Base-by-base conservation (phyloP, 2,329 filamentous ascomycete genomes). In the Verticillium zaregamsianum region DNA sequence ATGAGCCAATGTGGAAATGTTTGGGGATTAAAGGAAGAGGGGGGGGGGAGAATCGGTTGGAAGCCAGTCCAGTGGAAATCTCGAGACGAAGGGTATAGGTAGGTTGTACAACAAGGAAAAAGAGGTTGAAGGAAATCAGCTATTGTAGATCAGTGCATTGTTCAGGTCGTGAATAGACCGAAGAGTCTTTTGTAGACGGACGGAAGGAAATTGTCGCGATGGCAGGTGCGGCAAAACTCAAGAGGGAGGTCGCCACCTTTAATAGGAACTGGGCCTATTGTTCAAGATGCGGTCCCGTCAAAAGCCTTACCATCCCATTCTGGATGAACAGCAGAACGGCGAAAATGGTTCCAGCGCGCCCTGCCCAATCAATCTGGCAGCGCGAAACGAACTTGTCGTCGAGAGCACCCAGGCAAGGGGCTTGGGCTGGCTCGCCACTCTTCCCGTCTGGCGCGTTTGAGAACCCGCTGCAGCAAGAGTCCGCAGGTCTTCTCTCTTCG, bases 11-110 rank as follows among this genome's bases (percentile, higher is more conserved):
- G 33, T 35, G 8, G 45, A 20, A 25, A 52, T 11, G 45, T 23
- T 23, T 52, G 8, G 45, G 20, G 14, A 49, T 28, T 25, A 49
- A 58, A 20, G 52, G 57, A 33, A 28, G 17, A 17, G 45, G 8
- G 55, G 45, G 8, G 55, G 28, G 6, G 33, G 37, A 58, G 20
- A 23, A 40, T 31, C 32, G 37, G 14, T 23, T 58, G 56, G 56
- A 49, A 58, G 39, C 57, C 57, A 58, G 57, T 58, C 57, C 57
- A 58, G 25, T 40, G n/a, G 39, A 32, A 49, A 17, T 28, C 45
- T 40, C 25, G 39, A 49, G 25, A 45, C 12, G 35, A 31, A 40
- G 15, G 56, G 14, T 58, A 58, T 58, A 23, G 56, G 14, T 2
- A 12, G 33, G 57, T 25, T 23, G 35, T 28, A 45, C 37, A 58